Base-by-base conservation (phyloP, 805 yeast species). In the Suhomyces xylopsoci region DNA sequence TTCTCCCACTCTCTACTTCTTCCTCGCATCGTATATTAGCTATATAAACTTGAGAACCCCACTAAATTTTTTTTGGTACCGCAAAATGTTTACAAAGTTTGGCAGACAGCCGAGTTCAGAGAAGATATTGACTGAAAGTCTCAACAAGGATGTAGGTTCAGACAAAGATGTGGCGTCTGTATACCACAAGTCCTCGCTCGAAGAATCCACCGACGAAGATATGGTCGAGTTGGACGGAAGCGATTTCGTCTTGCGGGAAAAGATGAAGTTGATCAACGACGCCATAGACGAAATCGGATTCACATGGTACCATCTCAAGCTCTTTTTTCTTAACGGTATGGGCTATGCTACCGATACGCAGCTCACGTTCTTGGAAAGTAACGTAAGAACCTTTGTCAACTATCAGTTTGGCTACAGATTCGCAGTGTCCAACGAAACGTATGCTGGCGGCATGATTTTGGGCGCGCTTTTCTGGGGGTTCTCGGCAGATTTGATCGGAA, bases 391-490 rank as follows among this genome's bases (percentile, higher is more conserved):
- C 4, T 78, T 73, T 53, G 76, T 81, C 32, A 73, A 79, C 60
- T 68, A 63, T 53, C 84, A 82, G 62, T 81, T 78, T 59, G 71
- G 76, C 40, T 71, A 67, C 52, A 63, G 62, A 10, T 81, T 67
- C 50, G 78, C 83, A 0, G 68, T 71, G 5, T 69, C 79, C 6
- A 75, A 66, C 45, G 68, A 62, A 44, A 55, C 66, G 15, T 60
- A 66, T 49, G 69, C 67, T 40, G 60, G 59, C 14, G 86, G 85
- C 17, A 68, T 82, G 58, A 70, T 82, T 26, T 59, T 65, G 41
- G 87, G 87, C 20, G 80, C 83, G 1, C 52, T 79, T n/a, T 66
- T 79, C 55, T 81, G 85, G 83, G 85, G 85, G 7, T 71, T 80
- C 53, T 71, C 80, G 3, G 78, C 76, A 57, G 68, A 72, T 71